Evolutionary conservation across 148 eudicot genomes (phyloP), one percentile per base, ranked within the genome.

Genomic region (Rhododendron vialii): DNA sequence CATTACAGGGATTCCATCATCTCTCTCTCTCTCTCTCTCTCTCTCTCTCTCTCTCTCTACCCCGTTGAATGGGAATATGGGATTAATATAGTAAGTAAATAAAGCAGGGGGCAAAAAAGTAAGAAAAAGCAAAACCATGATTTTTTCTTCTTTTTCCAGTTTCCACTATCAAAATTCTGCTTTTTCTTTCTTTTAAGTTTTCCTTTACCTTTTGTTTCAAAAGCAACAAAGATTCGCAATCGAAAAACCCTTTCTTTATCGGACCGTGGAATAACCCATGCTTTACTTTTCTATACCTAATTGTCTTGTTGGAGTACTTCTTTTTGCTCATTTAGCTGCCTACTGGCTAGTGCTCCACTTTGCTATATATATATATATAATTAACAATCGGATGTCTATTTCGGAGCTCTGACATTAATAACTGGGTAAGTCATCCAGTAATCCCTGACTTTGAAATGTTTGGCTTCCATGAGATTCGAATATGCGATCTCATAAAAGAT

Each of bases 1-100:
- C 73, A n/a, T 26, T 65, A n/a, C 87, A 51, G 88, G 88, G 91
- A 90, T 90, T 90, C 91, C 87, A 59, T 88, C 88, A 26, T 13
- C 36, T 71, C 76, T 71, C 76, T 71, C 50, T 9, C 48, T 45
- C 47, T 43, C 47, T 43, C 47, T 43, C 45, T 43, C 43, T 41
- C 43, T 41, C n/a, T n/a, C n/a, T n/a, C n/a, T n/a, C 47, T 43
- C 50, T 47, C 50, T 47, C 50, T 47, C 50, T 47, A 47, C 50
- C 74, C 75, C 35, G 75, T 69, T 69, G 75, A 69, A 69, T 63
- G 12, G 28, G 18, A 15, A 36, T 36, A 36, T 36, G 38, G 38
- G 38, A 13, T 53, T 13, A 53, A 3, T 14, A 53, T 53, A 53
- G 12, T 53, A 53, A 8, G 0, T 8, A 53, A 53, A 53, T 59